A percentile compares a stretch with the other conserved stretches of the same genome.
phyloP scores from a whole-genome alignment of 2,329 filamentous ascomycete genomes.

The Zasmidium citrigriseum region DNA sequence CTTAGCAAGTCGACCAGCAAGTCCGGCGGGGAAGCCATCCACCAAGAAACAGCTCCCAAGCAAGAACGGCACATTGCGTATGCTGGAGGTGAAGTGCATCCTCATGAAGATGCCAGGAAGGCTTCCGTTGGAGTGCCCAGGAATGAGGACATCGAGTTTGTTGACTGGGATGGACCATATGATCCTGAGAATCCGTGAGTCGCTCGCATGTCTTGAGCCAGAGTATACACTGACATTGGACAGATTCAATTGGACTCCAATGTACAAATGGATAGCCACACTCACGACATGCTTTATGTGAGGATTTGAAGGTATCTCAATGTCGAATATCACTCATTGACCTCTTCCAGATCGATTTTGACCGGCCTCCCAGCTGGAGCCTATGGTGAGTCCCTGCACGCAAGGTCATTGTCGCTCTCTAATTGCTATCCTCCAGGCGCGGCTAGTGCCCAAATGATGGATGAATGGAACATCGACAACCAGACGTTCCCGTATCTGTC shows the following conservation, averaged over 20 bases:
- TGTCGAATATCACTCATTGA: constrained; percentile 19
- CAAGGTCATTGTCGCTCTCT: no score
- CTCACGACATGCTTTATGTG: constrained; percentile 32
- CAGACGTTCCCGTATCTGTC: constrained; percentile 32
- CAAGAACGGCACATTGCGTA: not conserved
- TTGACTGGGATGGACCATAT: constrained; percentile 24
- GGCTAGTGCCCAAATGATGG: constrained; percentile 29
- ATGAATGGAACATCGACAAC: constrained; percentile 26
- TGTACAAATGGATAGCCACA: constrained; percentile 33
- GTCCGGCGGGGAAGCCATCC: not conserved
- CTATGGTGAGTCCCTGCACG: no score
- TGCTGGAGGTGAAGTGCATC: not conserved
- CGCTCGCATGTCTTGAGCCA: no score
- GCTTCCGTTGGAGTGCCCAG: not conserved
- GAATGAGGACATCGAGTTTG: not conserved
- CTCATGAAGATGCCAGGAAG: not conserved
- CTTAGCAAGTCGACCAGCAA: not conserved
- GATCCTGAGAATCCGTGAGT: constrained; percentile 20
- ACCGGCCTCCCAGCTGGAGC: constrained; percentile 32
- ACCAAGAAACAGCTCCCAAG: not conserved
- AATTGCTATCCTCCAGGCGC: no score
- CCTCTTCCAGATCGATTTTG: constrained; percentile 23
- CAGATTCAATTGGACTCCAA: constrained; percentile 31
- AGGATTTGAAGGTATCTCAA: not conserved
- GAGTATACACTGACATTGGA: not conserved